Evolutionary conservation across 129 eudicot species (phyloP).

Genomic region (Calendula officinalis): DNA sequence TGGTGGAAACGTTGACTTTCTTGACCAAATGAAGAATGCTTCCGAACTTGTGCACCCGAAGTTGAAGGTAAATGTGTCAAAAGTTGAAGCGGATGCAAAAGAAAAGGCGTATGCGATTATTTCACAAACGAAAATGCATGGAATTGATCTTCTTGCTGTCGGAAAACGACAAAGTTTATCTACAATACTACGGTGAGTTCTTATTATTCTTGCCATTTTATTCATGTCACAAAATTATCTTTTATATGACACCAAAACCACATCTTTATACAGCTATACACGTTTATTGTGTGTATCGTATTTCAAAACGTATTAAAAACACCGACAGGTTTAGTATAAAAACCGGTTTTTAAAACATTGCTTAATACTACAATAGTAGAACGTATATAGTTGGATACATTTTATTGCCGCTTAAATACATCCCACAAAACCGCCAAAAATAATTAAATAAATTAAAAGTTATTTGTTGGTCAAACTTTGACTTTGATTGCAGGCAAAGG

Average conservation of each 20-base stretch:
- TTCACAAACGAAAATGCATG: conserved; percentile 29
- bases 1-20: conserved; percentile 39
- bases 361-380: too few species aligned
- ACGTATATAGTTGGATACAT: too few species aligned
- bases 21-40: conserved; percentile 52
- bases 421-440: not conserved
- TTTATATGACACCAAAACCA: not conserved
- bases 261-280: not conserved
- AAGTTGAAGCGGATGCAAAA: conserved; percentile 45
- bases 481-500: conserved; percentile 40
- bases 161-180: conserved; percentile 61
- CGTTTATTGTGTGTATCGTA: too few species aligned
- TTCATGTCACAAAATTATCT: not conserved
- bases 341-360: too few species aligned
- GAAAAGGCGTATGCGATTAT: conserved; percentile 58
- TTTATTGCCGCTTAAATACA: not conserved
- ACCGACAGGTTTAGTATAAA: too few species aligned
- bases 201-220: not conserved
- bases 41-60: conserved; percentile 42
- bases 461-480: not conserved
- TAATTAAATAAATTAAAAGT: not conserved
- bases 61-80: conserved; percentile 40
- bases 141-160: conserved; percentile 54
- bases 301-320: too few species aligned
- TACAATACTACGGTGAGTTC: conserved; percentile 54